Percentiles rank a stretch among this genome's conserved stretches.
phyloP scores from a whole-genome alignment of 2,329 filamentous ascomycete species.

The Cladosporium sp. region DNA sequence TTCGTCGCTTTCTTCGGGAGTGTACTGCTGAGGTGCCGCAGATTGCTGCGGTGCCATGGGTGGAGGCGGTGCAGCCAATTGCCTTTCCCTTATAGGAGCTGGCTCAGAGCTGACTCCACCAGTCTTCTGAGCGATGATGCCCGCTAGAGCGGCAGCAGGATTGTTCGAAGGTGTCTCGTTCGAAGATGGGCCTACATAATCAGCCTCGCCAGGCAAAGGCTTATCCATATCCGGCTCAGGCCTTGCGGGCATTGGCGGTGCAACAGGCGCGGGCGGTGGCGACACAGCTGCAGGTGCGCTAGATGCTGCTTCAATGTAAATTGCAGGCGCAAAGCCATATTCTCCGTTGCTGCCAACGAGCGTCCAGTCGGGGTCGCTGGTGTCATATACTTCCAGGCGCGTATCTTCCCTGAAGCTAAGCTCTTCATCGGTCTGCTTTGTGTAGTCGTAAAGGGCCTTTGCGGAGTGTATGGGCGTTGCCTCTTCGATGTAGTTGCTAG shows the following conservation, averaged over 20 bases:
- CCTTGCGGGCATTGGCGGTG: slow-evolving; percentile 38
- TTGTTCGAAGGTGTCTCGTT: slow-evolving; percentile 39
- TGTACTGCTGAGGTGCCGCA: slow-evolving; percentile 52
- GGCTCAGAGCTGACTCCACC: slow-evolving; percentile 29
- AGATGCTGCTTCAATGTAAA: slow-evolving; percentile 78
- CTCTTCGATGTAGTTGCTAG: slow-evolving; percentile 93
- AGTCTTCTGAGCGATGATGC: slow-evolving; percentile 47
- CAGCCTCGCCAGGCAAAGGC: slow-evolving; percentile 36
- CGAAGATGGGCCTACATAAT: slow-evolving; percentile 39
- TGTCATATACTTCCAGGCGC: slow-evolving; percentile 78
- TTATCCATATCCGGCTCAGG: slow-evolving; percentile 34
- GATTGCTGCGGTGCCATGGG: slow-evolving; percentile 49
- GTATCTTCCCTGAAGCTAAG: slow-evolving; percentile 91
- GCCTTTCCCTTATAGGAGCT: slow-evolving; percentile 18
- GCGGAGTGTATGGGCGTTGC: slow-evolving; percentile 65
- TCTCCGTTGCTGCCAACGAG: slow-evolving; percentile 79
- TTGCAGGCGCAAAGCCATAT: slow-evolving; percentile 90
- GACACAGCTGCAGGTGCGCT: slow-evolving; percentile 40
- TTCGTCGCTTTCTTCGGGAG: slow-evolving; percentile 66
- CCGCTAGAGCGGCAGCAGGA: slow-evolving; percentile 57
- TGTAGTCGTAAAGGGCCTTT: slow-evolving; percentile 96
- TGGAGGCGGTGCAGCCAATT: slow-evolving; percentile 50
- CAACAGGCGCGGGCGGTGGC: slow-evolving; percentile 17
- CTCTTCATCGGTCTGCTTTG: slow-evolving; percentile 94
- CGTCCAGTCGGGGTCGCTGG: slow-evolving; percentile 92